These are phyloP conservation scores for Solanum hybrid DNA, from an alignment of 305 asterid species.

Conservation along the genomic window DNA sequence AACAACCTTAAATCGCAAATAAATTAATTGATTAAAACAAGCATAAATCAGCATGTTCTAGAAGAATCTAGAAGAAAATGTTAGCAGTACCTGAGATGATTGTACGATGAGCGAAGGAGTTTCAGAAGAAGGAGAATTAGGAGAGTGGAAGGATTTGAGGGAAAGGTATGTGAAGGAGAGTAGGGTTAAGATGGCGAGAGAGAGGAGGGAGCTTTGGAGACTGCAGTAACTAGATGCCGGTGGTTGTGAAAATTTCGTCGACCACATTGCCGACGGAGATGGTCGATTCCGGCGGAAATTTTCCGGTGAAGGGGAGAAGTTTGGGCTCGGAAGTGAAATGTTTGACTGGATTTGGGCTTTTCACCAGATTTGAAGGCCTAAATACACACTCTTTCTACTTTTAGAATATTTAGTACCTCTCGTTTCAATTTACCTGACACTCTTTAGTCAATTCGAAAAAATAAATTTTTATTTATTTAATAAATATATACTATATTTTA, in stretches of 20 bases:
- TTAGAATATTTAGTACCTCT: neutral
- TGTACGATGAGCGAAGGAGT: conserved; percentile 14
- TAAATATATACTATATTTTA: neutral
- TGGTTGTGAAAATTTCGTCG: conserved; percentile 42
- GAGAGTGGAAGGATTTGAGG: conserved; percentile 50
- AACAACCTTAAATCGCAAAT: neutral
- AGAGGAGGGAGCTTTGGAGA: conserved; percentile 57
- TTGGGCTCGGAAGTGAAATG: neutral
- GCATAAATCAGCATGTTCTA: neutral
- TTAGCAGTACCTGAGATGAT: conserved; percentile 16
- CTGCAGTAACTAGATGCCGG: conserved; percentile 31
- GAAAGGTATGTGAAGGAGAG: conserved; percentile 61
- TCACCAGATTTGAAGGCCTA: neutral
- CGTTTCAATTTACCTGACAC: too few species aligned
- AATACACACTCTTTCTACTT: neutral
- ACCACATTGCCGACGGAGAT: conserved; percentile 54
- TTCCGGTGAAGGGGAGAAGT: neutral
- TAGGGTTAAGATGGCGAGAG: conserved; percentile 57
- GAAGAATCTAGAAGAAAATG: neutral
- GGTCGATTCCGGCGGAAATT: conserved; percentile 1
- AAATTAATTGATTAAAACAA: neutral
- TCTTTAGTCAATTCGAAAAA: too few species aligned
- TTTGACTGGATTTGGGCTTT: neutral
- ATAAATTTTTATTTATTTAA: too few species aligned
- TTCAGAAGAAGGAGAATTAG: conserved; percentile 20